Base-by-base conservation (phyloP, 163 green algal species). In the Picocystis sp. region DNA sequence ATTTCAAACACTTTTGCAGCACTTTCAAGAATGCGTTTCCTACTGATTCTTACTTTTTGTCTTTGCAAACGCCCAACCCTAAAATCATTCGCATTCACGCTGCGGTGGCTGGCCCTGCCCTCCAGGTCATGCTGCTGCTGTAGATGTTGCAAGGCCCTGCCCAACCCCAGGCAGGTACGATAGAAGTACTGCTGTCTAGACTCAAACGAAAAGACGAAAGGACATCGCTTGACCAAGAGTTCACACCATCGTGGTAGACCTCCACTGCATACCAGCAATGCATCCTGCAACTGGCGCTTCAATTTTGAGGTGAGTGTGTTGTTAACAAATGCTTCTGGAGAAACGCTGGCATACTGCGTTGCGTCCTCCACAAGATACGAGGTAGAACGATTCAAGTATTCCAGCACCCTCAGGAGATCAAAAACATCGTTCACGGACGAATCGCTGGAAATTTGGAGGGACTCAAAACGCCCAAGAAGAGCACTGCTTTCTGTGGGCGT, bases 121-220 rank as follows among this genome's bases (percentile, higher is more conserved):
- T 85, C 82, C 5, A 69, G 74, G 2, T 61, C 63, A 47, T 91
- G 73, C 59, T 80, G 64, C 58, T 80, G 66, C 70, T 92, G 82
- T 61, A 96, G 74, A 62, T 88, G 80, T 48, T 87, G 72, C 56
- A 96, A 70, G 17, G 85, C 83, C 15, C 87, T 78, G 0, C 67
- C 73, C 29, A 93, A 61, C 22, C 83, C 84, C 60, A 95, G 88
- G 9, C 78, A 69, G 12, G 86, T 93, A 66, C 62, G 81, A 64
- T 92, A 80, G 52, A 95, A 94, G 70, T 87, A 87, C 48, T 80
- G 70, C 19, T 74, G 62, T 22, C 88, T 76, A 42, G 80, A 50
- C 50, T 91, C 80, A 57, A 96, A 92, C 15, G 88, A 84, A 46
- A 97, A 92, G 44, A 97, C 70, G 74, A 92, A 93, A 24, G 61